Percentiles rank a stretch among this genome's conserved stretches.
These are phyloP conservation scores for Glycine tomentella DNA, from an alignment of 306 rosid genomes.

Conservation along the genomic window DNA sequence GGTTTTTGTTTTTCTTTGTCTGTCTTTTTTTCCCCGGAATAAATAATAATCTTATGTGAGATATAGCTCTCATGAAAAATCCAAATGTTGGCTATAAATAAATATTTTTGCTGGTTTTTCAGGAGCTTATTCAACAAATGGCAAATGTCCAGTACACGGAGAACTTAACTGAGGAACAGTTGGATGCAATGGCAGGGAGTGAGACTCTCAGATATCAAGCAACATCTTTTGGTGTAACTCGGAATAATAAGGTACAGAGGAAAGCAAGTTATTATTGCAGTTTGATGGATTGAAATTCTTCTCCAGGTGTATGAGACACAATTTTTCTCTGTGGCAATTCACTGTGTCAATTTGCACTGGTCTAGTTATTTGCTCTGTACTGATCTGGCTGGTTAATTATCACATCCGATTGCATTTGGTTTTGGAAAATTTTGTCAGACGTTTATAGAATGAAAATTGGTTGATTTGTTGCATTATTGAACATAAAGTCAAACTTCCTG, in stretches of 20 bases:
- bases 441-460: not conserved
- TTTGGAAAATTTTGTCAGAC: not conserved
- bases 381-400: conserved; percentile 9
- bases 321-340: conserved; percentile 17
- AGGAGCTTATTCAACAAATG: conserved; percentile 99
- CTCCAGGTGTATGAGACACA: not conserved
- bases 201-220: conserved; percentile 96
- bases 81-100: conserved; percentile 25
- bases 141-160: conserved; percentile 98
- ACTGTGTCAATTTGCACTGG: conserved; percentile 20
- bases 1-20: conserved; percentile 56
- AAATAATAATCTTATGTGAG: not conserved
- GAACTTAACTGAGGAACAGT: conserved; percentile 94
- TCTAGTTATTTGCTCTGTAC: conserved; percentile 19
- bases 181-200: conserved; percentile 99
- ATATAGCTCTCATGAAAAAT: conserved; percentile 7
- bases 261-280: conserved; percentile 15
- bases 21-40: not conserved
- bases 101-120: conserved; percentile 46
- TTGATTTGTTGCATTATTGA: conserved; percentile 26
- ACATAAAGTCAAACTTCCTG: conserved; percentile 21
- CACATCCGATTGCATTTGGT: conserved; percentile 9
- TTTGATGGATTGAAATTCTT: conserved; percentile 35
- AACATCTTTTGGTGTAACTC: conserved; percentile 89
- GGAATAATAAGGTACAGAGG: conserved; percentile 84